Conservation (phyloP, 2,329 filamentous ascomycete genomes). For the Fusarium sp. region DNA sequence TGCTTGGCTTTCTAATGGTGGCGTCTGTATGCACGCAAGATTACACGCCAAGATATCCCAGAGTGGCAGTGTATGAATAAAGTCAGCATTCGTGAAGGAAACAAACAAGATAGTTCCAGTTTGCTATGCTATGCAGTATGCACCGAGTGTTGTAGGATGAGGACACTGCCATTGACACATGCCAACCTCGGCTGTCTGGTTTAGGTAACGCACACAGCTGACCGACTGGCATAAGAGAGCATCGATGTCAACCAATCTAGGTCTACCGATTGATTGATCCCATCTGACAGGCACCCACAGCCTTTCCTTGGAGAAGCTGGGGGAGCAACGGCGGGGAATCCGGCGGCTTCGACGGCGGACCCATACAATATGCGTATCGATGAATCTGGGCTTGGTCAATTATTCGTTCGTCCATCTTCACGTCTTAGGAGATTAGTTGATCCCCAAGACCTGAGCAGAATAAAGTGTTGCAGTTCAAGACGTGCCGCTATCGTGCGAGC, state of each 20-base stretch:
- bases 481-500: not conserved
- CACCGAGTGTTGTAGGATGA: not conserved
- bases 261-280: constrained; percentile 26
- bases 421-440: not conserved
- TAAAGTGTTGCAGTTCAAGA: not conserved
- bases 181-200: constrained; percentile 41
- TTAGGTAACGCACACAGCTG: constrained; percentile 14
- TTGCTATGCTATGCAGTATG: not conserved
- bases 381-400: constrained; percentile 18
- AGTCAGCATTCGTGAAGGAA: not conserved
- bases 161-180: constrained; percentile 31
- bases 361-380: constrained; percentile 31
- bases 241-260: constrained; percentile 21
- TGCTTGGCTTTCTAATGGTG: constrained; percentile 40
- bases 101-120: not conserved
- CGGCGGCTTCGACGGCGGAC: constrained; percentile 17
- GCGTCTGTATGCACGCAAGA: constrained; percentile 22
- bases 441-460: not conserved
- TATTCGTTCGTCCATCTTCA: not conserved
- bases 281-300: constrained; percentile 34
- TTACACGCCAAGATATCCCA: constrained; percentile 22
- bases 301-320: constrained; percentile 25
- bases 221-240: constrained; percentile 18
- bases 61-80: constrained; percentile 29
- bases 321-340: constrained; percentile 23